Evolutionary conservation across 208 protist genomes (phyloP), one percentile per base, ranked within the genome.

Genomic region (Trypanosoma melophagium): DNA sequence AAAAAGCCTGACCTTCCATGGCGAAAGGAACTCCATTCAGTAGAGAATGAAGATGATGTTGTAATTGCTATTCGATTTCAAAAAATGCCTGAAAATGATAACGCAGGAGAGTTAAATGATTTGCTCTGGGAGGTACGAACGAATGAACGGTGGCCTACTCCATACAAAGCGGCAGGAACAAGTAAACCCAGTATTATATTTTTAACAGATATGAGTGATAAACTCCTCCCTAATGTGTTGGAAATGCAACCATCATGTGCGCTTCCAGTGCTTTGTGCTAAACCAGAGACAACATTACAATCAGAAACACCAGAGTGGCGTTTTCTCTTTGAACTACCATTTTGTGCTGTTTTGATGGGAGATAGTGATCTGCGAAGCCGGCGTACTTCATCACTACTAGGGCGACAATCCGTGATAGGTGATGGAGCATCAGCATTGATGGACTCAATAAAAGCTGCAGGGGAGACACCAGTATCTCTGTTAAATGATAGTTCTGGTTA

Each of bases 21-120:
- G 72, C 60, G 50, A 56, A 58, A 57, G 52, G 52, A 47, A 8
- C n/a, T 22, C 57, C 5, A 44, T 42, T 57, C 63, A 17, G 38
- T 21, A 40, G 38, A 54, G 24, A 57, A 35, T 57, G 42, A 61
- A 22, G 53, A 58, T 22, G 71, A 78, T 44, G 42, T 86, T 22
- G 76, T 87, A 24, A 60, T 87, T 12, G 81, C 81, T 24, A 45
- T 83, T 5, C 70, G 84, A 42, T 72, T 78, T 62, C 71, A 81
- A 28, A 54, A 35, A 19, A 50, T 45, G 19, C 49, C 44, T 31
- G 50, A 25, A 28, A 21, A 44, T 5, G 13, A 44, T 60, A 16
- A 17, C 22, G 25, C 4, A 21, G 44, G 51, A 35, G 9, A 14
- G 17, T n/a, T 22, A 3, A 42, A 17, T 54, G 45, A 59, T n/a